Percentiles rank a stretch among this genome's conserved stretches.
These are phyloP conservation scores for Nakazawaea sp. DNA, from an alignment of 805 yeast species.

Conservation along the genomic window DNA sequence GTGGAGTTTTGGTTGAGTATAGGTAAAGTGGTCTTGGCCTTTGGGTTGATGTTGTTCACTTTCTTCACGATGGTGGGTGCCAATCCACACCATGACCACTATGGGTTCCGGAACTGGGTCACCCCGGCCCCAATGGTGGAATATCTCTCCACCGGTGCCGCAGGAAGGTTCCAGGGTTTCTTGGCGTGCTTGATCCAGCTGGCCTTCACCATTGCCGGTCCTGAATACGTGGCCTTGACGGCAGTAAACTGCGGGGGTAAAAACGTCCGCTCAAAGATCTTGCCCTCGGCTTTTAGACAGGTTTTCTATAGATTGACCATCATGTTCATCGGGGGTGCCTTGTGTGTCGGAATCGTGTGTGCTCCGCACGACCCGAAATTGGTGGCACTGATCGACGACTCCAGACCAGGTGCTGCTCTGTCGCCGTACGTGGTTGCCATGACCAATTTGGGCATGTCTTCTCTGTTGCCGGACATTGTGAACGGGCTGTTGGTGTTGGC, in stretches of 20 bases:
- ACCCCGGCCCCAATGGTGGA: conserved; percentile 31
- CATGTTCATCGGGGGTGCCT: conserved; percentile 66
- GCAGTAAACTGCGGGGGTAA: conserved; percentile 80
- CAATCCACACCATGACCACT: conserved; percentile 35
- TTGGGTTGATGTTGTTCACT: conserved; percentile 37
- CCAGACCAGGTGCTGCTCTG: conserved; percentile 71
- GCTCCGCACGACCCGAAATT: conserved; percentile 62
- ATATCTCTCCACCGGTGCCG: conserved; percentile 43
- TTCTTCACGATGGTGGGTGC: conserved; percentile 49
- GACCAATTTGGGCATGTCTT: conserved; percentile 55
- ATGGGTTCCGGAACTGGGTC: conserved; percentile 27
- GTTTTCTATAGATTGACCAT: conserved; percentile 63
- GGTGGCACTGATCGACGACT: conserved; percentile 46
- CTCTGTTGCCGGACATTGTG: conserved; percentile 65
- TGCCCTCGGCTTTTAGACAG: conserved; percentile 76
- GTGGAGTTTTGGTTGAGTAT: conserved; percentile 40
- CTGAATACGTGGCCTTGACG: conserved; percentile 78
- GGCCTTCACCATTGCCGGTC: conserved; percentile 76
- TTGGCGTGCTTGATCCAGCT: conserved; percentile 65
- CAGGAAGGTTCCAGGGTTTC: conserved; percentile 70
- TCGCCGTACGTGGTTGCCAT: conserved; percentile 84
- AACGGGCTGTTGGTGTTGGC: conserved; percentile 72
- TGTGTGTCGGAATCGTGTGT: conserved; percentile 73
- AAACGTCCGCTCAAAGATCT: conserved; percentile 40
- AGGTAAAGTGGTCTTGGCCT: conserved; percentile 35